A percentile compares a stretch with the other conserved stretches of the same genome.
phyloP scores from a whole-genome alignment of 2,329 filamentous ascomycete species.

The Sclerotiophoma versabilis region DNA sequence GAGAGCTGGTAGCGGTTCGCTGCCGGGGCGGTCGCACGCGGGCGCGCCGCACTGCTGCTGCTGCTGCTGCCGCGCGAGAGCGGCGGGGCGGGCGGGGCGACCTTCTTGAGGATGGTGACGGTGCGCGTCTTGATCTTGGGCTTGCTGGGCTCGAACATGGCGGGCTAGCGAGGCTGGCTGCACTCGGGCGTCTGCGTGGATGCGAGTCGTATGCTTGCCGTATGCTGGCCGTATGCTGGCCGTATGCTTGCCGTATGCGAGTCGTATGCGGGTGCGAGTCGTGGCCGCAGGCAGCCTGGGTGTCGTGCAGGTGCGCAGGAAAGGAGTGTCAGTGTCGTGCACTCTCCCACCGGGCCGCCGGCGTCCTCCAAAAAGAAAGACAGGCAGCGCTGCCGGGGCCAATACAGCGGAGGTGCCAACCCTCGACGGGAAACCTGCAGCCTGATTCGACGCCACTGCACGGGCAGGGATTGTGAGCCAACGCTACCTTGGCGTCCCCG shows the following conservation, averaged over 20 bases:
- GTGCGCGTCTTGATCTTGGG: slow-evolving; percentile 45
- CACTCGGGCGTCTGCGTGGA: background rate
- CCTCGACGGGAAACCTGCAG: slow-evolving; percentile 18
- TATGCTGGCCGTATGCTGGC: background rate
- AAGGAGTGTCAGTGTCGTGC: background rate
- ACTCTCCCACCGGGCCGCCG: background rate
- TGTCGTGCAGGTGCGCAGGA: slow-evolving; percentile 1
- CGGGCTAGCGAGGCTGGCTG: slow-evolving; percentile 11
- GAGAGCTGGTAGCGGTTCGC: slow-evolving; percentile 39
- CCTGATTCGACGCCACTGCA: slow-evolving; percentile 32
- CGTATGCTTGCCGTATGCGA: slow-evolving; percentile 2
- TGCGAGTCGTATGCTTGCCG: slow-evolving; percentile 1
- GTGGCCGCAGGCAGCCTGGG: slow-evolving; percentile 3
- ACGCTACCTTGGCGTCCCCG: slow-evolving; percentile 4
- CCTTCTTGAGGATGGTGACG: slow-evolving; percentile 40
- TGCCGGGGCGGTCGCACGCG: slow-evolving; percentile 30
- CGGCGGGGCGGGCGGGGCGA: slow-evolving; percentile 20
- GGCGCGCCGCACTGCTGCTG: slow-evolving; percentile 13
- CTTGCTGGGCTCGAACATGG: slow-evolving; percentile 41
- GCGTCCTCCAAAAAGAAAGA: slow-evolving; percentile 10
- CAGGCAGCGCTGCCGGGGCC: slow-evolving; percentile 24
- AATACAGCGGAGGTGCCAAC: slow-evolving; percentile 24
- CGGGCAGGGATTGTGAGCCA: slow-evolving; percentile 22
- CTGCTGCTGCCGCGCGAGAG: slow-evolving; percentile 17
- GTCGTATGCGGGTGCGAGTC: background rate